Evolutionary conservation across 768 basidiomycete species (phyloP), one percentile per base, ranked within the genome.

Genomic region (Hygrophorus pudorinus): DNA sequence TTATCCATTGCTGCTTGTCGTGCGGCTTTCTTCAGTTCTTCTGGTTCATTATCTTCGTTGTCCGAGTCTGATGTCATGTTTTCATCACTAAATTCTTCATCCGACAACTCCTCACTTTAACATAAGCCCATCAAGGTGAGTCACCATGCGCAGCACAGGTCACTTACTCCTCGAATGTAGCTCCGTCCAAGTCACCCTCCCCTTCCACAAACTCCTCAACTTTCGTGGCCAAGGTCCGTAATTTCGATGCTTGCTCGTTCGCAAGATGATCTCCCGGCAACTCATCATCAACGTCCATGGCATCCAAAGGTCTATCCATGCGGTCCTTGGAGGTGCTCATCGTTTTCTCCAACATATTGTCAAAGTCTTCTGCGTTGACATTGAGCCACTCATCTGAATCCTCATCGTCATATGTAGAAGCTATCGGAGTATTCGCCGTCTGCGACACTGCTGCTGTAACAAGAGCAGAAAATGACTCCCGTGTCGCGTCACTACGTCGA

Each of bases 141-240:
- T 21, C 10, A 32, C 16, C 9, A 38, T 27, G 24, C 38, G 18
- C 20, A n/a, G 21, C 35, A 42, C 31, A 30, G 37, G 16, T 18
- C 29, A 44, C 43, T 38, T 63, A 98, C 93, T 97, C 94, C 43
- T 81, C 79, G 55, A 99, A 94, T 50, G 71, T 65, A 0, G 91
- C 96, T 3, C 96, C 96, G 49, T 89, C 84, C 7, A 96, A 48
- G 47, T 87, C 84, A 2, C 96, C 96, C 56, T 93, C 65, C 2
- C 86, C 91, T 52, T 90, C 80, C 2, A 99, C 81, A 57, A 99
- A 99, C n/a, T 68, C 66, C 53, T 87, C 84, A 1, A 99, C 89
- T 57, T 88, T 87, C 48, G 73, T 64, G 9, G 96, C 93, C 42
- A 99, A 70, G 48, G 75, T 72, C 52, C 78, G 79, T 24, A 98